A percentile compares a stretch with the other conserved stretches of the same genome.
These are phyloP conservation scores for Chenopodium quinoa DNA, from an alignment of 148 eudicot species.

Conservation along the genomic window DNA sequence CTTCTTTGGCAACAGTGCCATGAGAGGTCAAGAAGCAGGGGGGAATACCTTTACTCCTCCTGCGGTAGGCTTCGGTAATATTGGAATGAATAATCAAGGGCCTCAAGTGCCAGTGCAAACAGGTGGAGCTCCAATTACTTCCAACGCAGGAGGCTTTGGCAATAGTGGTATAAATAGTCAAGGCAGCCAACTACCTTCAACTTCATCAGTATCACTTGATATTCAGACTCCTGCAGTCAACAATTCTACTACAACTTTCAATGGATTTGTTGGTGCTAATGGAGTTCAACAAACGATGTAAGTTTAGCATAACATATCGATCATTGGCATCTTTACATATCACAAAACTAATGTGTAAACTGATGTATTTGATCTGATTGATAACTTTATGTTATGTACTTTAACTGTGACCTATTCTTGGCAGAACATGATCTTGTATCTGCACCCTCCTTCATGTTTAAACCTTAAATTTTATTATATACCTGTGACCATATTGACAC, in stretches of 20 bases:
- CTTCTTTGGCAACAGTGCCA: slow-evolving; percentile 38
- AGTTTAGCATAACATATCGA: neutral
- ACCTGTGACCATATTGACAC: neutral
- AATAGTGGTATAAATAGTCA: slow-evolving; percentile 24
- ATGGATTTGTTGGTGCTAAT: slow-evolving; percentile 27
- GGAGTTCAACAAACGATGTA: slow-evolving; percentile 24
- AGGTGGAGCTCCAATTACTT: slow-evolving; percentile 33
- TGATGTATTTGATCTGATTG: neutral
- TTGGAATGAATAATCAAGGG: slow-evolving; percentile 18
- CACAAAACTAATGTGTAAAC: neutral
- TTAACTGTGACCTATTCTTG: neutral
- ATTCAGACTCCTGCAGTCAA: slow-evolving; percentile 22
- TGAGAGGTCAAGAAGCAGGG: slow-evolving; percentile 26
- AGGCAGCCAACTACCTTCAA: slow-evolving; percentile 29
- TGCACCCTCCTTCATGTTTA: neutral
- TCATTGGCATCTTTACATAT: neutral
- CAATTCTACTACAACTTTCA: slow-evolving; percentile 37
- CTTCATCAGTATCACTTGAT: neutral
- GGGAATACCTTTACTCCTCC: slow-evolving; percentile 34
- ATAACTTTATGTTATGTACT: neutral
- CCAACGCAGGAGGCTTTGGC: slow-evolving; percentile 34
- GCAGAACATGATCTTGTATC: neutral
- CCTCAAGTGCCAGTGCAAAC: slow-evolving; percentile 24
- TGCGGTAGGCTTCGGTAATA: neutral
- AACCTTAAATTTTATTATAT: neutral